These are phyloP conservation scores for Fusarium metavorans DNA, from an alignment of 2,329 filamentous ascomycete genomes.

Conservation along the genomic window DNA sequence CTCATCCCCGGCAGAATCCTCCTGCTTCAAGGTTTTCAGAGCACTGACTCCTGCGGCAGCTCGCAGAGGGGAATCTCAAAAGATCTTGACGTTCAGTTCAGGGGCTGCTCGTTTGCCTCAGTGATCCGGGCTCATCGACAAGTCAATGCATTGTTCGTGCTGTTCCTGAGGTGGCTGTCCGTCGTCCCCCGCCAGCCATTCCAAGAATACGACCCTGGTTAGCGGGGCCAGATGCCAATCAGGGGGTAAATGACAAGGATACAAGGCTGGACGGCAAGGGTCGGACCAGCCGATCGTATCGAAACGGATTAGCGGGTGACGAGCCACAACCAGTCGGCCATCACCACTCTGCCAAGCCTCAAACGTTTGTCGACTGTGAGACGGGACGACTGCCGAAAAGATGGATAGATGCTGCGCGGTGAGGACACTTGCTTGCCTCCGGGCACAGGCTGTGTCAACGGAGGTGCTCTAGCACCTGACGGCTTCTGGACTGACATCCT, in stretches of 20 bases:
- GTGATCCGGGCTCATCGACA: slow-evolving; percentile 20
- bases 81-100: slow-evolving; percentile 5
- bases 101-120: slow-evolving; percentile 18
- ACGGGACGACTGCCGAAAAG: slow-evolving; percentile 29
- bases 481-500: slow-evolving; percentile 10
- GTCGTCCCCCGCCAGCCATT: slow-evolving; percentile 30
- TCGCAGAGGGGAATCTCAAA: slow-evolving; percentile 2
- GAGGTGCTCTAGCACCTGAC: slow-evolving; percentile 3
- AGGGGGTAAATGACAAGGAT: slow-evolving; percentile 40
- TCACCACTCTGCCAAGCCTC: slow-evolving; percentile 37
- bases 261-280: slow-evolving; percentile 34
- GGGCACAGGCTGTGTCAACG: slow-evolving; percentile 18
- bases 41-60: background rate
- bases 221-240: slow-evolving; percentile 41
- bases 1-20: background rate
- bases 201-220: slow-evolving; percentile 24
- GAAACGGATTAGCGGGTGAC: slow-evolving; percentile 39
- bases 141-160: slow-evolving; percentile 35
- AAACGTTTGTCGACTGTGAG: slow-evolving; percentile 33
- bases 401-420: slow-evolving; percentile 22
- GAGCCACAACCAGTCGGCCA: slow-evolving; percentile 39
- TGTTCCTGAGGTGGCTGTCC: slow-evolving; percentile 26
- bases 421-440: slow-evolving; percentile 6
- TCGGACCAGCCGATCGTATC: slow-evolving; percentile 33
- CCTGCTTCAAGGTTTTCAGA: background rate